phyloP scores from a whole-genome alignment of 1,284 basidiomycete species.

The Rhodotorula mucilaginosa region DNA sequence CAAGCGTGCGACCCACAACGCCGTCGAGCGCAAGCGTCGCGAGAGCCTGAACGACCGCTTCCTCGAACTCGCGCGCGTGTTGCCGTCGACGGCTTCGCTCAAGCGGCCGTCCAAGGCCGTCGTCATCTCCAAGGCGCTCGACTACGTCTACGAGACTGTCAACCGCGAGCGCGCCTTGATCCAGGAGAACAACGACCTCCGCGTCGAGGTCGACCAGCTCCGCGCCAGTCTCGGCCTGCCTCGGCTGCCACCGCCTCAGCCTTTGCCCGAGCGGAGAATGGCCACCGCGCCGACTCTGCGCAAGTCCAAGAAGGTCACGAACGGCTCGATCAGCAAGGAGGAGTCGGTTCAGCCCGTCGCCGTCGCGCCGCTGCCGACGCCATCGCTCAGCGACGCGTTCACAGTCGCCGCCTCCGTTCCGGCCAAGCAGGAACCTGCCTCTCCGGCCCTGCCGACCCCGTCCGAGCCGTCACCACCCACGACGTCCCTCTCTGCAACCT shows the following conservation, averaged over 20 bases:
- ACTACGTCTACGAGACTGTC: slow-evolving; percentile 43
- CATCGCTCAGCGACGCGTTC: neutral
- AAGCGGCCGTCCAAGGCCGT: slow-evolving; percentile 88
- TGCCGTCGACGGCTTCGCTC: slow-evolving; percentile 83
- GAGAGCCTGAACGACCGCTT: slow-evolving; percentile 89
- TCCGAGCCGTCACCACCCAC: slow-evolving; percentile 1
- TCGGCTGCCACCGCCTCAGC: slow-evolving; percentile 36
- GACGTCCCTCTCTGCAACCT: neutral
- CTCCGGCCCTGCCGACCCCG: neutral
- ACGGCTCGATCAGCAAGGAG: neutral
- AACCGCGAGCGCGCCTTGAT: slow-evolving; percentile 40
- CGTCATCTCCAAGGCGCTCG: slow-evolving; percentile 74
- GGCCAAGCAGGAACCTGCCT: slow-evolving; percentile 1
- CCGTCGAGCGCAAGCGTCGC: slow-evolving; percentile 83
- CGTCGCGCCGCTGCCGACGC: neutral
- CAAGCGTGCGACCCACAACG: slow-evolving; percentile 88
- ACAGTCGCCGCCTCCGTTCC: neutral
- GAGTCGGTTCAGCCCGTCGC: too few relatives aligned
- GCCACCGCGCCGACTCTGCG: slow-evolving; percentile 27
- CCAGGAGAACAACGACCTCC: slow-evolving; percentile 42
- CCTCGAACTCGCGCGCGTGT: slow-evolving; percentile 77
- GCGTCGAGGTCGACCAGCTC: slow-evolving; percentile 42
- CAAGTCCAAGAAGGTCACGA: slow-evolving; percentile 14
- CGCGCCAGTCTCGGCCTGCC: slow-evolving; percentile 39
- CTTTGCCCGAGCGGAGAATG: slow-evolving; percentile 16